Conservation (phyloP, 2,329 filamentous ascomycete genomes). For the Rhytidhysteron rufulum region DNA sequence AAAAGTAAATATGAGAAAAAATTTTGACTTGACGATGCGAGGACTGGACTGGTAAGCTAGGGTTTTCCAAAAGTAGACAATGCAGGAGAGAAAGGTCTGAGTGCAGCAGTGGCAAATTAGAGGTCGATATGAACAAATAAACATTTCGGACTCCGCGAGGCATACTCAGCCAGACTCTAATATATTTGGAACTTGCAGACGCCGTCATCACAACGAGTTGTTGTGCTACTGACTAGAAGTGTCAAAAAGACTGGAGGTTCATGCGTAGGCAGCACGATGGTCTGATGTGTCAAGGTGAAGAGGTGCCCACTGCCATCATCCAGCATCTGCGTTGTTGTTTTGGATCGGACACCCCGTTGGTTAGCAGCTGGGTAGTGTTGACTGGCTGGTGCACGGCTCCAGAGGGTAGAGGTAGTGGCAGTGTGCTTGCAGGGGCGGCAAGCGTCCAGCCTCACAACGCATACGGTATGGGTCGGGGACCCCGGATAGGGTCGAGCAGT, state of each 20-base stretch:
- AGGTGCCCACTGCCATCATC: not conserved
- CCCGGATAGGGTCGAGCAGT: too few relatives aligned
- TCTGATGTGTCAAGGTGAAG: not conserved
- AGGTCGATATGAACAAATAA: not conserved
- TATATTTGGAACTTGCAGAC: not conserved
- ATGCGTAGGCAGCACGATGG: not conserved
- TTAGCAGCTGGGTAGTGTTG: too few relatives aligned
- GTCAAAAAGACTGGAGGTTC: not conserved
- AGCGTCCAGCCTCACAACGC: not conserved
- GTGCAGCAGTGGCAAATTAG: not conserved
- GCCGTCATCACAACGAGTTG: not conserved
- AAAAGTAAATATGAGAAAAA: not conserved
- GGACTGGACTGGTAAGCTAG: too few relatives aligned
- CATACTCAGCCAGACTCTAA: not conserved
- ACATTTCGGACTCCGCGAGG: constrained; percentile 2
- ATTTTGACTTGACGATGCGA: too few relatives aligned
- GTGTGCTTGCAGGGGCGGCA: not conserved
- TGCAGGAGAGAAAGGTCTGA: too few relatives aligned
- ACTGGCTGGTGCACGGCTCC: too few relatives aligned
- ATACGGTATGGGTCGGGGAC: not conserved
- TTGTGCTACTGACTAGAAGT: not conserved
- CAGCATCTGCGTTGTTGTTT: too few relatives aligned
- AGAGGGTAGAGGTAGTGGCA: too few relatives aligned
- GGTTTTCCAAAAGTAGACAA: too few relatives aligned
- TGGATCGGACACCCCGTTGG: too few relatives aligned